Evolutionary conservation across 2,329 filamentous ascomycete species (phyloP), one percentile per base, ranked within the genome.

Genomic region (Fusarium temperatum): DNA sequence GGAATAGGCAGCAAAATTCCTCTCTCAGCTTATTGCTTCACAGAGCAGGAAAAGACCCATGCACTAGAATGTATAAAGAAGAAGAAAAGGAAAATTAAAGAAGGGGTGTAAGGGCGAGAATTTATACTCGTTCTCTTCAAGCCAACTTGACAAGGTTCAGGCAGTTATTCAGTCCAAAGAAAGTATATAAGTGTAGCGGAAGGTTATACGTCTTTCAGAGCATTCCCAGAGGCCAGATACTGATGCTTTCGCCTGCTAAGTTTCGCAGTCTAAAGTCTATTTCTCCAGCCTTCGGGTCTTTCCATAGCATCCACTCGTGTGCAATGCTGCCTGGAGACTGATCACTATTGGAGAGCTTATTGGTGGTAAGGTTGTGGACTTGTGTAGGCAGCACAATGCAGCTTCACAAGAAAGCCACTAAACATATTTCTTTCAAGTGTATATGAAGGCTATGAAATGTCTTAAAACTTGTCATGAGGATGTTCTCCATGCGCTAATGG

Each of bases 1-100:
- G 13, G 13, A 17, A 45, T 15, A 26, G 8, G 20, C 12, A 6
- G 45, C 45, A 62, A 39, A 32, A 24, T 44, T 62, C 45, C 45
- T 53, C 45, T 36, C 45, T 65, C 62, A 42, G 62, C 56, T 30
- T 53, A 28, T 39, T n/a, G 62, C 62, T 15, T 65, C 56, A 62
- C 56, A n/a, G 45, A 65, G 45, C 22, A 65, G 39, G 56, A 53
- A 62, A 65, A 53, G 5, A 14, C 62, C 39, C 39, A 24, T 28
- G 45, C 62, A 62, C 57, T 32, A 36, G 45, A 45, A 39, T 63
- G 26, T 26, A 20, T 35, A 39, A 44, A 9, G 42, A 63, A 38
- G 18, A 62, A 28, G 41, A 42, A 48, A 7, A 62, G 17, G 15
- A 32, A 39, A 45, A 1, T 18, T 18, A 7, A 20, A 39, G 35